Evolutionary conservation across 176 grass and related monocot species (phyloP), one percentile per base, ranked within the genome.

Genomic region (Cenchrus purpureus): DNA sequence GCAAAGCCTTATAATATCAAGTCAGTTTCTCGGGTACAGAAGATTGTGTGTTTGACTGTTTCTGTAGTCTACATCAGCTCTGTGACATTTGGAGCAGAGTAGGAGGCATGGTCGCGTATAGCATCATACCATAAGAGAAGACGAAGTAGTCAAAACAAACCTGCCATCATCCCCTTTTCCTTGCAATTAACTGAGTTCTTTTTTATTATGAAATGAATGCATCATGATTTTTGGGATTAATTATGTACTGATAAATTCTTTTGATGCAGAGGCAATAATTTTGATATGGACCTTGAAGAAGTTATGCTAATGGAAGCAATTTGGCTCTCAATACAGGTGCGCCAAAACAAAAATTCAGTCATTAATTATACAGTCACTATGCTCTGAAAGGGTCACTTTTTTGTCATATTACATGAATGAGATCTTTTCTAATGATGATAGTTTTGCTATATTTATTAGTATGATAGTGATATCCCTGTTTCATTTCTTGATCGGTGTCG

Each of bases 261-360:
- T 50, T 29, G 46, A 77, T 90, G 80, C 89, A 98, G 96, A 85
- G 85, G 89, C 40, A 90, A 74, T 63, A 89, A 95, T 76, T 95
- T 92, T 64, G 92, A 93, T 56, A 82, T 98, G 85, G 96, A 98
- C 76, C 89, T 94, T 74, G 96, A 98, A 82, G 93, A 98, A 85
- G 93, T 95, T 79, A 95, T 95, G 93, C 82, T 98, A 88, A 91
- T 95, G 91, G 87, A 98, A 88, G 96, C 96, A 83, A 92, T 98
- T 85, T 95, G 96, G 96, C 93, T 95, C 74, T 98, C 96, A 65
- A 40, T 98, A 66, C 93, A 93, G 86, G 95, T 98, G 74, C 45
- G 74, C 90, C n/a, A 80, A 54, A 74, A 66, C 15, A 6, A 52
- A 68, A 60, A 12, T 31, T 51, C 8, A 2, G 12, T 48, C 54